These are phyloP conservation scores for Brassica juncea DNA, from an alignment of 345 rosid species.

Conservation along the genomic window DNA sequence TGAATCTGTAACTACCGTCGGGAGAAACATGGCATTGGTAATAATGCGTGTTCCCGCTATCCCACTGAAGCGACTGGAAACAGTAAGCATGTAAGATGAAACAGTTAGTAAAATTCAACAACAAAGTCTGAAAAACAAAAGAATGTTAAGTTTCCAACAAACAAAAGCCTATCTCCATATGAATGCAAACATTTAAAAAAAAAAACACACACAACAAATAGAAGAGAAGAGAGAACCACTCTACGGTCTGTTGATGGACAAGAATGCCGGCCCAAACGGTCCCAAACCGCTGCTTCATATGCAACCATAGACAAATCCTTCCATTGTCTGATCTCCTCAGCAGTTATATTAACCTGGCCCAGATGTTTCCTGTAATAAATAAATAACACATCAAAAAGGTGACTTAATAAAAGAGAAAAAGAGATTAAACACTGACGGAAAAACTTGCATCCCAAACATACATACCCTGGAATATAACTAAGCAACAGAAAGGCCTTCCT, in stretches of 20 bases:
- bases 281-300: constrained; percentile 60
- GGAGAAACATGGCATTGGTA: constrained; percentile 61
- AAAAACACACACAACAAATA: neutral
- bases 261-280: constrained; percentile 6
- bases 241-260: constrained; percentile 7
- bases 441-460: neutral
- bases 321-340: neutral
- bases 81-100: neutral
- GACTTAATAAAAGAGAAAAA: too few species aligned
- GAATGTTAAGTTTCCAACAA: neutral
- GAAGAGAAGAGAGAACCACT: neutral
- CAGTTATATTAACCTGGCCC: neutral
- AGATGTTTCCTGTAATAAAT: neutral
- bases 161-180: neutral
- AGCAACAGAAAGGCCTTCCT: constrained; percentile 62
- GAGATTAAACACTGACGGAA: neutral
- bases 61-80: constrained; percentile 55
- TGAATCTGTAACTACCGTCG: constrained; percentile 50
- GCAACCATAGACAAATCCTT: constrained; percentile 36
- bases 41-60: constrained; percentile 48
- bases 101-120: neutral
- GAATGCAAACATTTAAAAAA: neutral
- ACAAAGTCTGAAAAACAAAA: neutral
- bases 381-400: neutral
- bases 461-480: constrained; percentile 57